A percentile compares a stretch with the other conserved stretches of the same genome.
Conservation (phyloP, 176 grass and related monocot genomes). For the Chrysopogon serrulatus region DNA sequence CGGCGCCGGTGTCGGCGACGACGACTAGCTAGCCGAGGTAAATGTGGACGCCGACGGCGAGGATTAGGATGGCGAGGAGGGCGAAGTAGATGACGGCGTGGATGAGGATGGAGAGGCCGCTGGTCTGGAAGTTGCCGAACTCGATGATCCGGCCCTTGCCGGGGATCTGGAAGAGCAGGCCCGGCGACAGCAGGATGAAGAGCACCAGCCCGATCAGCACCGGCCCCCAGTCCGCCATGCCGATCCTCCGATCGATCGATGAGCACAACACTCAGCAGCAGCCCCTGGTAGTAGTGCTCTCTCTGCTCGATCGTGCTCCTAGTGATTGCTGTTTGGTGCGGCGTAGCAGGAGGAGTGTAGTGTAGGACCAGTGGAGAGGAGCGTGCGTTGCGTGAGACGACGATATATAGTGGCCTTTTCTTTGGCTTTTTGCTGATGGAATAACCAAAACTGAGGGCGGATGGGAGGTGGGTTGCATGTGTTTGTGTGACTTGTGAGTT, state of each 20-base stretch:
- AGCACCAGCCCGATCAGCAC: conserved; percentile 78
- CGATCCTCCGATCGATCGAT: not conserved
- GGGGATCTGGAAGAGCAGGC: conserved; percentile 77
- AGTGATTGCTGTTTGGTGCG: not conserved
- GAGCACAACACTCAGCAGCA: not conserved
- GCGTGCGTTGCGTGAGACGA: not conserved
- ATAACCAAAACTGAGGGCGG: not conserved
- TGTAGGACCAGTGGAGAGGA: not conserved
- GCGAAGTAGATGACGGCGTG: conserved; percentile 83
- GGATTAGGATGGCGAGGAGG: conserved; percentile 76
- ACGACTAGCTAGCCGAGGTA: conserved; percentile 37
- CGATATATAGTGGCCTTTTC: not conserved
- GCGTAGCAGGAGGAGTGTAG: not conserved
- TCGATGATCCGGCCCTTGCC: conserved; percentile 58
- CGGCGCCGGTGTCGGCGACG: no score
- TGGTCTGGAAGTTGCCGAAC: conserved; percentile 92
- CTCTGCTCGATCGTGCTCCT: not conserved
- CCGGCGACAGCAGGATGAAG: conserved; percentile 90
- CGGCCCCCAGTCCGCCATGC: conserved; percentile 73
- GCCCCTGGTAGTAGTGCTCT: no score
- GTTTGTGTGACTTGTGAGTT: no score
- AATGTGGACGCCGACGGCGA: conserved; percentile 72
- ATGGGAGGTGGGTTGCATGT: not conserved
- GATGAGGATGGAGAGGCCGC: conserved; percentile 74
- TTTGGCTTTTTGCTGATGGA: not conserved